Percentiles rank a stretch among this genome's conserved stretches.
These are phyloP conservation scores for Torulaspora maleeae DNA, from an alignment of 805 yeast genomes.

Conservation along the genomic window DNA sequence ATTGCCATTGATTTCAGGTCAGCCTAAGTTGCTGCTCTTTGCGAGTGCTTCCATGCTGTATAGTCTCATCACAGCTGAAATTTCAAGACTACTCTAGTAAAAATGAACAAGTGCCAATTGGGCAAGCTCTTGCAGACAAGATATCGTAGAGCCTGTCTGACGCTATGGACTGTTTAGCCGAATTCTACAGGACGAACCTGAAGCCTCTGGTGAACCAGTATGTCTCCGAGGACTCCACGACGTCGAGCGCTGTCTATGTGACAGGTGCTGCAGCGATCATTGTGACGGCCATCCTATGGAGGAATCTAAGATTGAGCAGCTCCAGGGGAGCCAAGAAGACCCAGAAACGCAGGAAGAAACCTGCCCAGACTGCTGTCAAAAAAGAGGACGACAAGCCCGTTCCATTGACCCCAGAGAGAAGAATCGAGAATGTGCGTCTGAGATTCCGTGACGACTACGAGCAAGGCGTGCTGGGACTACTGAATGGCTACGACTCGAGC, in stretches of 20 bases:
- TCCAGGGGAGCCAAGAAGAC: neutral
- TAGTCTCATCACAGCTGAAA: neutral
- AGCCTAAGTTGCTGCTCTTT: too few relatives aligned
- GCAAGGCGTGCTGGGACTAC: conserved; percentile 19
- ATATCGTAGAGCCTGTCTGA: neutral
- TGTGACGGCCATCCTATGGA: conserved; percentile 18
- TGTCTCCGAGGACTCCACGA: conserved; percentile 1
- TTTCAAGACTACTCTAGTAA: neutral
- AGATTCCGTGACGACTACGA: conserved; percentile 29
- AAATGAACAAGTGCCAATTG: neutral
- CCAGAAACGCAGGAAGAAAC: conserved; percentile 8
- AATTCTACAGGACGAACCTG: conserved; percentile 2
- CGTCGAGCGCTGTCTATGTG: conserved; percentile 6
- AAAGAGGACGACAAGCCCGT: conserved; percentile 16
- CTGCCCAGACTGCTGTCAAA: conserved; percentile 9
- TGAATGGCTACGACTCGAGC: conserved; percentile 19
- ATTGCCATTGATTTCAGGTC: too few relatives aligned
- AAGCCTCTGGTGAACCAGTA: conserved; percentile 6
- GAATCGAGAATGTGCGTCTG: conserved; percentile 24
- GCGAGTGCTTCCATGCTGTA: too few relatives aligned
- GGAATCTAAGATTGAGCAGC: conserved; percentile 8
- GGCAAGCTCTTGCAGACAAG: neutral
- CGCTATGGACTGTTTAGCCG: conserved; percentile 4
- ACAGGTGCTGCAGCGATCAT: conserved; percentile 20
- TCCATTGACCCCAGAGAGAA: conserved; percentile 25